Evolutionary conservation across 768 basidiomycete genomes (phyloP).

Genomic region (Lentinula boryana): DNA sequence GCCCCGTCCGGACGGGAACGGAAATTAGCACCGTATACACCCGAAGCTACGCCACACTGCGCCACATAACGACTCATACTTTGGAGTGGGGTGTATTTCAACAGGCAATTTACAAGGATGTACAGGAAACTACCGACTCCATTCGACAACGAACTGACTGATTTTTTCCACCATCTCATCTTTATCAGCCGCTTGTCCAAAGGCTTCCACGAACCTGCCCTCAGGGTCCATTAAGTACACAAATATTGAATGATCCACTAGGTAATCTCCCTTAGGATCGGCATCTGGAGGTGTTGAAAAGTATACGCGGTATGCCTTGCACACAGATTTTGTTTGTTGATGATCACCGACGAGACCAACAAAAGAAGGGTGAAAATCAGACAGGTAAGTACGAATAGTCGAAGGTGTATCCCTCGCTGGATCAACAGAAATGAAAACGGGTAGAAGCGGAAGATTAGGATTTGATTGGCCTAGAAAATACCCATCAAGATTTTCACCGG

Average conservation of each 20-base stretch:
- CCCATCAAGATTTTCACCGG: not conserved
- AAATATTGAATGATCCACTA: constrained; percentile 96
- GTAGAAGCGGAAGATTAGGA: constrained; percentile 67
- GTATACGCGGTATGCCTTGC: constrained; percentile 96
- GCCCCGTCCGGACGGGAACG: not conserved
- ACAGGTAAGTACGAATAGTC: constrained; percentile 56
- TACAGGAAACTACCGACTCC: constrained; percentile 14
- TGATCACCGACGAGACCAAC: constrained; percentile 82
- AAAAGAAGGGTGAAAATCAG: constrained; percentile 90
- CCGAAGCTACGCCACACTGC: not conserved
- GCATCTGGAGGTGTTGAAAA: constrained; percentile 93
- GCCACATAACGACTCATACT: not conserved
- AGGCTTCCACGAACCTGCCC: constrained; percentile 93
- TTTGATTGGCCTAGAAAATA: constrained; percentile 57
- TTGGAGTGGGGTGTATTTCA: not conserved
- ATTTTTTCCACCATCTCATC: constrained; percentile 66
- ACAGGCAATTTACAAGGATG: not conserved
- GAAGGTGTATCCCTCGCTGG: constrained; percentile 79
- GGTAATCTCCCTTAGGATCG: constrained; percentile 86
- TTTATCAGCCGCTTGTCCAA: constrained; percentile 74
- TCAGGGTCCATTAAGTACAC: constrained; percentile 97
- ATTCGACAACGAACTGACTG: constrained; percentile 39
- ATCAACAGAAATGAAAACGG: constrained; percentile 95
- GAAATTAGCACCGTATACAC: not conserved
- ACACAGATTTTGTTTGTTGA: constrained; percentile 74